These are phyloP conservation scores for Racocetra persica DNA, from an alignment of 371 early-diverging fungal genomes.

Conservation along the genomic window DNA sequence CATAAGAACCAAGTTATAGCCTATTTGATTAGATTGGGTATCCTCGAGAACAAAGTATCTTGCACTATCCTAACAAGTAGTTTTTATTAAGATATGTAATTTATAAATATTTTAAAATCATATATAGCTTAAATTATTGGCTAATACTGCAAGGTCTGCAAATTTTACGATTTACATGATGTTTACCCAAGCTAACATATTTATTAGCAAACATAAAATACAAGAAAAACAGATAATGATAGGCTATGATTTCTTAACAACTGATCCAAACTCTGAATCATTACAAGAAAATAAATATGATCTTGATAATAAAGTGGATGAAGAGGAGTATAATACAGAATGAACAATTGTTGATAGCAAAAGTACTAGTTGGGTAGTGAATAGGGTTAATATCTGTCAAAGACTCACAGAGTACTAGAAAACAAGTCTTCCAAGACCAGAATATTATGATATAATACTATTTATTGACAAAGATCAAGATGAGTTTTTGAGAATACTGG, in stretches of 20 bases:
- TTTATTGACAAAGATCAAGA: neutral
- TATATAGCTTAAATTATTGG: slow-evolving; percentile 32
- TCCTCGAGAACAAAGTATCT: slow-evolving; percentile 30
- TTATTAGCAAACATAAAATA: neutral
- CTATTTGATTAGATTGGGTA: slow-evolving; percentile 25
- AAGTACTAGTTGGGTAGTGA: slow-evolving; percentile 6
- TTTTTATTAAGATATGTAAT: neutral
- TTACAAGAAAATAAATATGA: slow-evolving; percentile 24
- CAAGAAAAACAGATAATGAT: slow-evolving; percentile 17
- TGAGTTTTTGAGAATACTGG: slow-evolving; percentile 20
- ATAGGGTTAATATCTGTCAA: slow-evolving; percentile 11
- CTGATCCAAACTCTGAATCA: slow-evolving; percentile 17
- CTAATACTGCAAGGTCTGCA: slow-evolving; percentile 24
- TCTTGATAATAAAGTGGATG: slow-evolving; percentile 10
- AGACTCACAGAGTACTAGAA: neutral
- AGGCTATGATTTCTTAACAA: neutral
- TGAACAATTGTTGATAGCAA: slow-evolving; percentile 20
- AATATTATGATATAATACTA: slow-evolving; percentile 29
- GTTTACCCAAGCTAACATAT: slow-evolving; percentile 13
- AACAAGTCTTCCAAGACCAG: neutral
- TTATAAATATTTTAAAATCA: slow-evolving; percentile 27
- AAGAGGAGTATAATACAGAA: slow-evolving; percentile 22
- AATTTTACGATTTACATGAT: slow-evolving; percentile 1
- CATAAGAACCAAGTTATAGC: slow-evolving; percentile 31
- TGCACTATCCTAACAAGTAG: slow-evolving; percentile 18